Conservation (phyloP, 768 basidiomycete genomes). For the Naganishia antarctica region DNA sequence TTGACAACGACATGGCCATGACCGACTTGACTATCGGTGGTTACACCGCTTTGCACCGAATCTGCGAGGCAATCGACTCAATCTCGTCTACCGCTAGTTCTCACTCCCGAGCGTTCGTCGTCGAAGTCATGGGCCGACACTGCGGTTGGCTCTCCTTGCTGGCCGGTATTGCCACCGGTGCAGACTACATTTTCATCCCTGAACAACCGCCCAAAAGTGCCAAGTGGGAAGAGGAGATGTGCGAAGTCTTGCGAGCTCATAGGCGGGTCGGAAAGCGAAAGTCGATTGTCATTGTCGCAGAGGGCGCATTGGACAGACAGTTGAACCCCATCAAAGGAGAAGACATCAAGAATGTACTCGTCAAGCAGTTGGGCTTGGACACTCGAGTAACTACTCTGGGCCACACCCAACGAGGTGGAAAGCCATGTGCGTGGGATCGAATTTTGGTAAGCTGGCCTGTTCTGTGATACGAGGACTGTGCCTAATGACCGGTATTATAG, state of each 20-base stretch:
- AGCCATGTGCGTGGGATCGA: conserved; percentile 87
- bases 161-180: conserved; percentile 83
- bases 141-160: conserved; percentile 98
- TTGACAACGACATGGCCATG: conserved; percentile 98
- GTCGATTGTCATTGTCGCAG: conserved; percentile 96
- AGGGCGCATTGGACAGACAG: conserved; percentile 82
- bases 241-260: conserved; percentile 73
- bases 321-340: conserved; percentile 89
- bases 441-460: conserved; percentile 62
- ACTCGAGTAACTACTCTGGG: conserved; percentile 95
- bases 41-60: conserved; percentile 87
- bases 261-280: conserved; percentile 88
- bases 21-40: conserved; percentile 97
- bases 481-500: conserved; percentile 50
- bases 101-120: conserved; percentile 93
- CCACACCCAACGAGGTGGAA: conserved; percentile 91
- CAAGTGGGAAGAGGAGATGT: conserved; percentile 91
- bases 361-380: conserved; percentile 81
- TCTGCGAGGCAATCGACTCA: conserved; percentile 96
- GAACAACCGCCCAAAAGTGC: conserved; percentile 74
- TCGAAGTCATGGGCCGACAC: conserved; percentile 99
- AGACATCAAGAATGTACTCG: conserved; percentile 81
- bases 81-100: conserved; percentile 95
- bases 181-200: conserved; percentile 96
- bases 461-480: background rate